Conservation (phyloP, 768 basidiomycete species). For the Hemileccinum impolitum region DNA sequence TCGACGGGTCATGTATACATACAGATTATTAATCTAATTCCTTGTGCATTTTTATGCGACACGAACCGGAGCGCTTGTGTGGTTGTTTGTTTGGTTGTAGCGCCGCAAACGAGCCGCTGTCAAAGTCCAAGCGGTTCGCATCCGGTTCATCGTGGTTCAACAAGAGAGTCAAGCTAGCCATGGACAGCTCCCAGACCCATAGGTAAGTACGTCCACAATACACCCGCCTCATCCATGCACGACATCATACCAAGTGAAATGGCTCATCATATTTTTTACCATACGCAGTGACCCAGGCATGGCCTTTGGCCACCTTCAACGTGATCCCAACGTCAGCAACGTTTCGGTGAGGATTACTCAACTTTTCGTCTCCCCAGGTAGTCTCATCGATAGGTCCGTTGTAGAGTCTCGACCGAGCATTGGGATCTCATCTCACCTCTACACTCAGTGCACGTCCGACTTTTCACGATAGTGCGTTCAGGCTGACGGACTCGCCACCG, state of each 20-base stretch:
- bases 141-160: slow-evolving; percentile 36
- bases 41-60: slow-evolving; percentile 6
- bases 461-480: slow-evolving; percentile 29
- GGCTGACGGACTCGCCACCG: slow-evolving; percentile 32
- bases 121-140: slow-evolving; percentile 32
- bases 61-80: slow-evolving; percentile 23
- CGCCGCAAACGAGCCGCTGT: slow-evolving; percentile 33
- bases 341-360: slow-evolving; percentile 49
- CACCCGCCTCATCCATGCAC: neutral
- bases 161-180: slow-evolving; percentile 18
- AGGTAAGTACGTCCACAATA: slow-evolving; percentile 29
- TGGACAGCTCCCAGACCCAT: slow-evolving; percentile 34
- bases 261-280: slow-evolving; percentile 14
- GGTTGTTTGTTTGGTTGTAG: slow-evolving; percentile 22
- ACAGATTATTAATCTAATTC: slow-evolving; percentile 21
- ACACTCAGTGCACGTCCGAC: slow-evolving; percentile 31
- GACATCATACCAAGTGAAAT: slow-evolving; percentile 5
- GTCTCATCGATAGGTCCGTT: slow-evolving; percentile 20
- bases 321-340: slow-evolving; percentile 54
- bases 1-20: slow-evolving; percentile 19
- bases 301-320: slow-evolving; percentile 59
- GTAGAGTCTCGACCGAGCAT: slow-evolving; percentile 60
- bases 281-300: slow-evolving; percentile 52
- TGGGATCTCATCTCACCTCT: slow-evolving; percentile 50
- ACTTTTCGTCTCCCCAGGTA: slow-evolving; percentile 22